A percentile compares a stretch with the other conserved stretches of the same genome.
phyloP scores from a whole-genome alignment of 768 basidiomycete genomes.

The Rhodotorula paludigena region DNA sequence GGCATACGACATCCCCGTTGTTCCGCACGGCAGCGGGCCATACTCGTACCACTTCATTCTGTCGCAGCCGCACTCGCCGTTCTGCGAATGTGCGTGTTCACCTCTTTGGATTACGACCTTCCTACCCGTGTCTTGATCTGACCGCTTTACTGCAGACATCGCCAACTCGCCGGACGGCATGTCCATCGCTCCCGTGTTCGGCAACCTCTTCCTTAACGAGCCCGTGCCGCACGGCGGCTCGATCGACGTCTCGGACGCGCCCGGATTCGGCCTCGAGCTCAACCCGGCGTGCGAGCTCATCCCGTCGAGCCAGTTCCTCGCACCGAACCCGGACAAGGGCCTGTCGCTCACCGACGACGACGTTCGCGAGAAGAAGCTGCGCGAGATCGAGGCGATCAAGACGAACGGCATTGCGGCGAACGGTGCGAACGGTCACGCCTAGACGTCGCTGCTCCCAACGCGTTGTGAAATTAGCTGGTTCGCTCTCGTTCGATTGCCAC shows the following conservation, averaged over 20 bases:
- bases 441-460: too few species aligned
- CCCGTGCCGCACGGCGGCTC: constrained; percentile 48
- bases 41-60: constrained; percentile 51
- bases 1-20: constrained; percentile 54
- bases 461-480: too few species aligned
- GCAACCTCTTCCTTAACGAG: constrained; percentile 52
- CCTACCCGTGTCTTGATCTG: constrained; percentile 35
- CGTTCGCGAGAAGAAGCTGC: neutral
- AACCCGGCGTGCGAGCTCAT: constrained; percentile 49
- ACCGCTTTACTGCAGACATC: constrained; percentile 32
- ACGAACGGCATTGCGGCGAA: neutral
- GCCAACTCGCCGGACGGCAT: constrained; percentile 52
- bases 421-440: neutral
- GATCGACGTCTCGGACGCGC: constrained; percentile 48
- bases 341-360: constrained; percentile 6
- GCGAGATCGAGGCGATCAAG: neutral
- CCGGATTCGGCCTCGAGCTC: constrained; percentile 51
- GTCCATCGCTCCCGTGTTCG: constrained; percentile 50
- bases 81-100: constrained; percentile 46
- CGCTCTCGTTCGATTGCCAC: neutral
- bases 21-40: constrained; percentile 54
- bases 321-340: constrained; percentile 3
- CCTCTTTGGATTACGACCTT: too few species aligned
- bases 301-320: constrained; percentile 34
- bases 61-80: constrained; percentile 49